These are phyloP conservation scores for Caryopteris hybrid DNA, from an alignment of 305 asterid species.

Conservation along the genomic window DNA sequence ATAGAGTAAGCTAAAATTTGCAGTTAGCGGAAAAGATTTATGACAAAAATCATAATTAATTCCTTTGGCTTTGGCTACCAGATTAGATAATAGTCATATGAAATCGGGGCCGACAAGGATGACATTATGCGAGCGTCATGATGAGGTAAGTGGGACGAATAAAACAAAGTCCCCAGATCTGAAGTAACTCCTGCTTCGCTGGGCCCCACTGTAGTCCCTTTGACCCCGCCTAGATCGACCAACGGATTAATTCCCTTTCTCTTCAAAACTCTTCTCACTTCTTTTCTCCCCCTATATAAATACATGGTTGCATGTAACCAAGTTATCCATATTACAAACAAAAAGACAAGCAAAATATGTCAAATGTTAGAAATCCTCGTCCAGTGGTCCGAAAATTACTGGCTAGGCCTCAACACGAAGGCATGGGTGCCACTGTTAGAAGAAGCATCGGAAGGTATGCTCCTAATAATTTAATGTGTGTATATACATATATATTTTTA, in stretches of 20 bases:
- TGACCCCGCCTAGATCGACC: conserved; percentile 24
- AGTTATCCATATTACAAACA: background rate
- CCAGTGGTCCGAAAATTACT: conserved; percentile 58
- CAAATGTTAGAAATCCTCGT: conserved; percentile 54
- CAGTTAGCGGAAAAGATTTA: too few species aligned
- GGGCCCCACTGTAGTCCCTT: conserved; percentile 5
- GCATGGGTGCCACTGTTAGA: conserved; percentile 81
- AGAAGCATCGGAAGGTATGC: conserved; percentile 82
- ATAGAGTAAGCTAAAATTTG: too few species aligned
- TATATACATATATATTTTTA: background rate
- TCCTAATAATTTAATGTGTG: too few species aligned
- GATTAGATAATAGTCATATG: too few species aligned
- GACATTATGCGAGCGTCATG: conserved; percentile 14
- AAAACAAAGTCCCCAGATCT: conserved; percentile 16
- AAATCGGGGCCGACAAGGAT: background rate
- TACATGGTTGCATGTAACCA: background rate
- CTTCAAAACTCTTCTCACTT: too few species aligned
- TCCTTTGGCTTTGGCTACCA: too few species aligned
- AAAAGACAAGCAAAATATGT: conserved; percentile 16
- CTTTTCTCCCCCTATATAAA: conserved; percentile 8
- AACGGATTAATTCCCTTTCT: too few species aligned
- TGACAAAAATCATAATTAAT: background rate
- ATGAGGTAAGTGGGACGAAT: conserved; percentile 9
- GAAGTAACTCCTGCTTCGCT: conserved; percentile 14
- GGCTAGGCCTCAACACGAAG: conserved; percentile 78